These are phyloP conservation scores for Barnettozyma californica DNA, from an alignment of 805 yeast species.

Conservation along the genomic window DNA sequence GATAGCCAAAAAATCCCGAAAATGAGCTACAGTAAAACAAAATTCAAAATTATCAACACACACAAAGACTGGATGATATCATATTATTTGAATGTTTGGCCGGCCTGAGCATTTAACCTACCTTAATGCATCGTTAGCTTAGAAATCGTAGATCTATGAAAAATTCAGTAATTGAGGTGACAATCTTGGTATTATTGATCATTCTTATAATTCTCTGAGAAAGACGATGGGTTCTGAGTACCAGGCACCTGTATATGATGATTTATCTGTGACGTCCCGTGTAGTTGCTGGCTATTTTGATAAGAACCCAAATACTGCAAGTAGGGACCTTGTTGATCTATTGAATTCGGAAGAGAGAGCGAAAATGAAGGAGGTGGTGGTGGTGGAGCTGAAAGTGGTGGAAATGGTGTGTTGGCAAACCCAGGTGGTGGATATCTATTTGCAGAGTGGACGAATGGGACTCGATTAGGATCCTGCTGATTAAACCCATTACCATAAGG, in stretches of 20 bases:
- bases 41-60: too few species aligned
- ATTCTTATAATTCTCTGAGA: background rate
- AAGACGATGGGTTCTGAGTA: conserved; percentile 5
- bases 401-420: background rate
- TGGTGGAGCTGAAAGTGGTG: background rate
- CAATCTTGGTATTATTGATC: background rate
- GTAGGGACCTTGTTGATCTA: conserved; percentile 4
- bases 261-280: background rate
- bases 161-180: background rate
- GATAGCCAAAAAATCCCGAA: conserved; percentile 24
- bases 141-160: background rate
- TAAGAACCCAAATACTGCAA: conserved; percentile 5
- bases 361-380: background rate
- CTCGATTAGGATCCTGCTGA: background rate
- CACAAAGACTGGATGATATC: background rate
- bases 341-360: background rate
- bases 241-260: conserved; percentile 9
- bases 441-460: background rate
- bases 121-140: background rate
- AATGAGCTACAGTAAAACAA: conserved; percentile 10
- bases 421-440: background rate
- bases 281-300: conserved; percentile 1
- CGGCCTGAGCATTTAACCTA: background rate
- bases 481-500: background rate
- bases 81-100: background rate